phyloP scores from a whole-genome alignment of 768 basidiomycete species.

The Kwoniella dejecticola region DNA sequence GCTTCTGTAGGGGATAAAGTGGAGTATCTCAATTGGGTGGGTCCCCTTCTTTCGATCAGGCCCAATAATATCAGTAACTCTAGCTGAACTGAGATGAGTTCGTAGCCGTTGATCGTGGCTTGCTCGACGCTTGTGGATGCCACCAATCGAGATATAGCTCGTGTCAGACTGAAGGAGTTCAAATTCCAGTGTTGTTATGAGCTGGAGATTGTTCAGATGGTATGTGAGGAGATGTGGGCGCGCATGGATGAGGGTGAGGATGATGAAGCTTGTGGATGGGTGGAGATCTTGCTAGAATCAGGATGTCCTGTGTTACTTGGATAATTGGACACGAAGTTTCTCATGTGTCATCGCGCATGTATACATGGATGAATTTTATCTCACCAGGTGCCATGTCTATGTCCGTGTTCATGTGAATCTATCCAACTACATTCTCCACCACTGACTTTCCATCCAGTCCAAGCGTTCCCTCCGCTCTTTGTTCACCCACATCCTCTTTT shows the following conservation, averaged over 20 bases:
- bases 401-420: no score
- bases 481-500: no score
- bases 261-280: conserved; percentile 28
- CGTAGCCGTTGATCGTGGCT: conserved; percentile 31
- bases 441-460: conserved; percentile 23
- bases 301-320: conserved; percentile 18
- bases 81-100: background rate
- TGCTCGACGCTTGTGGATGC: conserved; percentile 13
- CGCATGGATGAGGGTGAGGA: conserved; percentile 33
- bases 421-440: conserved; percentile 36
- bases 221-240: conserved; percentile 33
- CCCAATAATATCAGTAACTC: background rate
- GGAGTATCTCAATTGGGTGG: conserved; percentile 40
- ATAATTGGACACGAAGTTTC: background rate
- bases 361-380: no score
- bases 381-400: no score
- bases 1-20: conserved; percentile 31
- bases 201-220: conserved; percentile 19
- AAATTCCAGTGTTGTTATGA: conserved; percentile 37
- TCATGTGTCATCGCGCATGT: no score
- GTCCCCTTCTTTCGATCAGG: background rate
- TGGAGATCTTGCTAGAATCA: conserved; percentile 31
- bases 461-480: conserved; percentile 21
- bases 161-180: conserved; percentile 23
- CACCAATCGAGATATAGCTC: conserved; percentile 8